Conservation (phyloP, 2,329 filamentous ascomycete species). For the Microcyclospora pomicola region DNA sequence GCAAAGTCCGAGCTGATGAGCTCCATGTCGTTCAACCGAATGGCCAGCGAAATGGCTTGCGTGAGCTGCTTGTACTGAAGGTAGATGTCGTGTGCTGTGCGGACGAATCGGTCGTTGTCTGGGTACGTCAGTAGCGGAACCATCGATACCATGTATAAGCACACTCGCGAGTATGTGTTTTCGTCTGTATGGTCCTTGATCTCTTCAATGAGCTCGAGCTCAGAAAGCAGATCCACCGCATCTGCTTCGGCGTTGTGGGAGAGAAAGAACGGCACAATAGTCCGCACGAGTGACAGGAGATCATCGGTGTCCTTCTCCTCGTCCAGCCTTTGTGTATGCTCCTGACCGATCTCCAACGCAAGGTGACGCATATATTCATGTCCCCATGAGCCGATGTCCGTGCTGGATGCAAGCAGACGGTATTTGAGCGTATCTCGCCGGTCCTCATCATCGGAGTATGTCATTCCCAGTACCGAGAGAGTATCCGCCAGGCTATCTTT, state of each 20-base stretch:
- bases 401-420: slow-evolving; percentile 65
- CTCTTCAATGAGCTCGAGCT: slow-evolving; percentile 91
- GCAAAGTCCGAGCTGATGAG: slow-evolving; percentile 74
- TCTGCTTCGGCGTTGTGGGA: slow-evolving; percentile 97
- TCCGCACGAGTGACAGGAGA: slow-evolving; percentile 67
- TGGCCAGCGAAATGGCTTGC: slow-evolving; percentile 87
- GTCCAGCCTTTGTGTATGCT: slow-evolving; percentile 75
- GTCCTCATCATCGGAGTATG: slow-evolving; percentile 81
- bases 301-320: slow-evolving; percentile 76
- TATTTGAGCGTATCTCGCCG: slow-evolving; percentile 94
- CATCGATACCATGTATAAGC: slow-evolving; percentile 98
- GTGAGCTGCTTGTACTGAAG: slow-evolving; percentile 83
- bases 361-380: slow-evolving; percentile 97
- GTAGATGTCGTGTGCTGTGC: slow-evolving; percentile 87
- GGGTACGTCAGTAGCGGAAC: slow-evolving; percentile 94
- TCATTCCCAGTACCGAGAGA: slow-evolving; percentile 96
- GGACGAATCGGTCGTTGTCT: slow-evolving; percentile 90
- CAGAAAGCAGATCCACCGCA: slow-evolving; percentile 90
- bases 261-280: slow-evolving; percentile 84
- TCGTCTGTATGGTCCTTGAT: slow-evolving; percentile 83
- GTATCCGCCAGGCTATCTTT: slow-evolving; percentile 89
- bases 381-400: slow-evolving; percentile 93
- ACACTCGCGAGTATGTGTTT: slow-evolving; percentile 84
- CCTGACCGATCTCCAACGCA: slow-evolving; percentile 87
- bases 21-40: slow-evolving; percentile 69